These are phyloP conservation scores for Fusarium dimerum DNA, from an alignment of 2,329 filamentous ascomycete species.

Conservation along the genomic window DNA sequence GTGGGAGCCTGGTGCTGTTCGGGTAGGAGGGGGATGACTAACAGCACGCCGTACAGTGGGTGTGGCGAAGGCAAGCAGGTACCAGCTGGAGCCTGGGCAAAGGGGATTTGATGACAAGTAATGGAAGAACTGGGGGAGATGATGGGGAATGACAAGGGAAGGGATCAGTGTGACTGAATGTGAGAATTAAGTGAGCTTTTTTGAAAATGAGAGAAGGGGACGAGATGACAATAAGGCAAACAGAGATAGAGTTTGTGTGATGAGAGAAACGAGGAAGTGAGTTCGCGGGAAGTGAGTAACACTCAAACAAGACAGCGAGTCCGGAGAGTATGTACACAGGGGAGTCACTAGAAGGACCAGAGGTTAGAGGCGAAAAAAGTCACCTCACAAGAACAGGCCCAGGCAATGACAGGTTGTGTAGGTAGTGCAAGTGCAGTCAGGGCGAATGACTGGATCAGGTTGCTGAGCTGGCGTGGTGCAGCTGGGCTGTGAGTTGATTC, in stretches of 20 bases:
- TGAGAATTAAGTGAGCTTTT: no score
- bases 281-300: conserved; percentile 25
- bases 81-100: conserved; percentile 23
- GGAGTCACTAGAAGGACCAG: conserved; percentile 23
- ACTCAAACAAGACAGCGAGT: conserved; percentile 26
- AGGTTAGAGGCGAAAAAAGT: conserved; percentile 13
- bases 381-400: conserved; percentile 16
- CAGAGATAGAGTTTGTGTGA: conserved; percentile 14
- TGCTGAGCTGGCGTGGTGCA: conserved; percentile 5
- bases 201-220: conserved; percentile 12
- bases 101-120: conserved; percentile 6
- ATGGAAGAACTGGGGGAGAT: conserved; percentile 9
- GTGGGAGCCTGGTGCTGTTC: conserved; percentile 21
- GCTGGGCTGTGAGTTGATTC: no score
- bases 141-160: conserved; percentile 13
- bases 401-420: no score
- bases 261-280: conserved; percentile 10
- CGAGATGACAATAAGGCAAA: conserved; percentile 2
- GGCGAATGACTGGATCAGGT: conserved; percentile 4
- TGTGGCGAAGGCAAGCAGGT: conserved; percentile 28
- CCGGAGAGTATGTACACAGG: conserved; percentile 22
- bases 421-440: conserved; percentile 15
- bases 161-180: not conserved
- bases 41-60: conserved; percentile 20
- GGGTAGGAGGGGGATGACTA: conserved; percentile 24